Conservation (phyloP, 148 eudicot species). For the Vaccinium macrocarpon region DNA sequence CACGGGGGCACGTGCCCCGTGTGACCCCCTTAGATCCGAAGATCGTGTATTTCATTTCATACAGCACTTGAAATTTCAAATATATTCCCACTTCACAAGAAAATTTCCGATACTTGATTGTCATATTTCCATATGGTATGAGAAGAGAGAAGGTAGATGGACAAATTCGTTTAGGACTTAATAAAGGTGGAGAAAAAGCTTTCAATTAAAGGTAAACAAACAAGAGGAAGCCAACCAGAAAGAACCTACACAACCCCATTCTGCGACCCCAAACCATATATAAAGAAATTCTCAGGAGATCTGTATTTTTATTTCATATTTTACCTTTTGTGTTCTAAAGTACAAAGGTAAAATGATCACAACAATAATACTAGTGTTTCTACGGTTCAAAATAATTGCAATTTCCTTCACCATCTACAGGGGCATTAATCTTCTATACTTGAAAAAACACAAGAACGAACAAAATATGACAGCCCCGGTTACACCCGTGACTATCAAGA, state of each 20-base stretch:
- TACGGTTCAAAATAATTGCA: neutral
- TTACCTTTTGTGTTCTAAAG: neutral
- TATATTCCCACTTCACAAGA: neutral
- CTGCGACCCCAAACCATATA: neutral
- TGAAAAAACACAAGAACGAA: conserved; percentile 77
- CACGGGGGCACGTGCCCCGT: no score
- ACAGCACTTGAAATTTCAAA: neutral
- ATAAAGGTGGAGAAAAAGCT: neutral
- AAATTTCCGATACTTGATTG: neutral
- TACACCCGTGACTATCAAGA: conserved; percentile 63
- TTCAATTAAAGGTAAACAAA: neutral
- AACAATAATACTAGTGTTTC: neutral
- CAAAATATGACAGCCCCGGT: conserved; percentile 57
- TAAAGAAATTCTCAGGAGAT: neutral
- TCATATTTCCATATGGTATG: neutral
- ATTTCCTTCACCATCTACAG: conserved; percentile 39
- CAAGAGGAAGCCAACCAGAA: neutral
- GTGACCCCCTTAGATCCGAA: no score
- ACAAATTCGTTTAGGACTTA: neutral
- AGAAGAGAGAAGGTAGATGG: neutral
- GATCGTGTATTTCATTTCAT: neutral
- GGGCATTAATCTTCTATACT: conserved; percentile 84
- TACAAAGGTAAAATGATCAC: neutral
- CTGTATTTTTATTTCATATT: neutral
- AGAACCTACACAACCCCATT: neutral